These are phyloP conservation scores for Lentinula novae-zelandiae DNA, from an alignment of 1,284 basidiomycete species.

Conservation along the genomic window DNA sequence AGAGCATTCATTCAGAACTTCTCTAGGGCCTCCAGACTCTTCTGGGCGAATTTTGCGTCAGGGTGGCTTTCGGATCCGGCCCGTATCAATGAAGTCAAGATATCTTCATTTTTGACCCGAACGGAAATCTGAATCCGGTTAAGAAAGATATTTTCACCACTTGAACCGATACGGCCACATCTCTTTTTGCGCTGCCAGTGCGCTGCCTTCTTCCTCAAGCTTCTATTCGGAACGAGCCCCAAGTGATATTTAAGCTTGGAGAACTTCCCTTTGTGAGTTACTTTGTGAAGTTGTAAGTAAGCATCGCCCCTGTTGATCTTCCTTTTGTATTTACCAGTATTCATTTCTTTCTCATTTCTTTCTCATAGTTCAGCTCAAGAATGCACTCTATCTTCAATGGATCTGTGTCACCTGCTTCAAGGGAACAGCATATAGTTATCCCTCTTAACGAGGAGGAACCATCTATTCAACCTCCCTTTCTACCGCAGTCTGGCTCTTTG, in stretches of 20 bases:
- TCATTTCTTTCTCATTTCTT: background rate
- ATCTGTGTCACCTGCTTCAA: conserved; percentile 1
- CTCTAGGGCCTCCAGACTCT: background rate
- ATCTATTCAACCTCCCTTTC: conserved; percentile 10
- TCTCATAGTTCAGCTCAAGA: background rate
- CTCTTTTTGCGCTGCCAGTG: background rate
- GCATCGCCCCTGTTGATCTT: background rate
- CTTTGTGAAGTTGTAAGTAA: background rate
- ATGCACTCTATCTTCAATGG: conserved; percentile 14
- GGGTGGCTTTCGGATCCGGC: background rate
- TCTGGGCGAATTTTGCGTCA: background rate
- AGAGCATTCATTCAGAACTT: background rate
- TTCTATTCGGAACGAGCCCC: background rate
- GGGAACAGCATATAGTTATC: conserved; percentile 7
- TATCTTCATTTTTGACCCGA: conserved; percentile 1
- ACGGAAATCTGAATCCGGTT: background rate
- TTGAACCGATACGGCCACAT: background rate
- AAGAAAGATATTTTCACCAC: background rate
- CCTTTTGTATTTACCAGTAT: background rate
- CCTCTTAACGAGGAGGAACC: conserved; percentile 15
- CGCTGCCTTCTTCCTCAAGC: background rate
- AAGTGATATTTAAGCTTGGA: background rate
- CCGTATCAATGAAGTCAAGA: background rate
- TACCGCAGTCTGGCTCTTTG: conserved; percentile 9
- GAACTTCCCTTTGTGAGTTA: background rate